Base-by-base conservation (phyloP, 306 rosid genomes). In the Begonia masoniana region DNA sequence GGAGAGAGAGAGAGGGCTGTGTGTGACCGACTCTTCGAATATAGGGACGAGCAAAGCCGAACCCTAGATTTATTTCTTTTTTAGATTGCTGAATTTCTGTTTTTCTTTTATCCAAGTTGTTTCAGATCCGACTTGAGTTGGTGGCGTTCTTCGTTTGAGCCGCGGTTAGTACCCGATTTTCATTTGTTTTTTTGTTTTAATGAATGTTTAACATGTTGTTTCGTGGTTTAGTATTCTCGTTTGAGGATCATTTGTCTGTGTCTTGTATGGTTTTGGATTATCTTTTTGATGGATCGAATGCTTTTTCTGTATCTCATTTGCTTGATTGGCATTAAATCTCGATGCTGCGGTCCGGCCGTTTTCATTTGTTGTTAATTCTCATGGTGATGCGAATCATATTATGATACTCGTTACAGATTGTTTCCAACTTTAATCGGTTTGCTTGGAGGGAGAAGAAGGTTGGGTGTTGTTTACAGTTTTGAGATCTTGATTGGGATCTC, bases 11-110 rank as follows among this genome's bases (percentile, higher is more conserved):
- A 26, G 61, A 70, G 54, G 68, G 51, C 52, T 54, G 57, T 55
- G 49, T 58, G 64, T 43, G 82, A 51, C 71, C 72, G 82, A 51
- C 68, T 76, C 62, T 56, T 59, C 56, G 52, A 13, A 46, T 16
- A 41, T 16, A 19, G 68, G 55, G 59, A 31, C 51, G 63, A 24
- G 59, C 63, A 48, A 36, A 59, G 63, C 59, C 57, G 69, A 77
- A 77, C 82, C 79, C 82, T 77, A 77, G 71, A 73, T 62, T 77
- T 61, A 12, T 62, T 52, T 53, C 57, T 46, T 54, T 59, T 43
- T 58, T 66, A n/a, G 46, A 45, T 51, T 47, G 10, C 49, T 10
- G 39, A 8, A 46, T 23, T 23, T 12, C 54, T 67, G 12, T 14
- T 17, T 15, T 61, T 36, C 54, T 42, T 13, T 12, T 10, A n/a